Evolutionary conservation across 2,329 filamentous ascomycete species (phyloP).

Genomic region (Trichoderma sp.): DNA sequence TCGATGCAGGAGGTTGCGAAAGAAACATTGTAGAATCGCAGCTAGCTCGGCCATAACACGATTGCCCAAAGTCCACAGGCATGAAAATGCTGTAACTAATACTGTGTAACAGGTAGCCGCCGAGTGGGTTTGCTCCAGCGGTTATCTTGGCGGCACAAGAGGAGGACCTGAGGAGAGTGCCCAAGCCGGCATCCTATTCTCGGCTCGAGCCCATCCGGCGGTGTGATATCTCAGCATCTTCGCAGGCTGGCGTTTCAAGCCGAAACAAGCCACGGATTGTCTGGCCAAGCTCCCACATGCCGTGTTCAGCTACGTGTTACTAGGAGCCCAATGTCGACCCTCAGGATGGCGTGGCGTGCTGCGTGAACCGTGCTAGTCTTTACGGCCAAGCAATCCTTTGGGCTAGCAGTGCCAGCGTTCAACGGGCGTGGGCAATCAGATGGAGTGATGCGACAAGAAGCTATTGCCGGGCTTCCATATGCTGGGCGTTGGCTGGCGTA

Average conservation of each 20-base stretch:
- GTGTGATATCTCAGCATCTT: slow-evolving; percentile 11
- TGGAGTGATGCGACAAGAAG: neutral
- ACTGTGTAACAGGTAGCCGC: slow-evolving; percentile 6
- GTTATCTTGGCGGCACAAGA: neutral
- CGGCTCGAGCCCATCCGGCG: neutral
- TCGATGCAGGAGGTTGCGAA: neutral
- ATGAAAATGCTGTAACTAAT: neutral
- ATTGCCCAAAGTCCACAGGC: neutral
- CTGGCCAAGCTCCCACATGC: neutral
- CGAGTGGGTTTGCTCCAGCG: neutral
- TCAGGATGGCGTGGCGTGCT: slow-evolving; percentile 9
- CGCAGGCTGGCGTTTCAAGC: slow-evolving; percentile 10
- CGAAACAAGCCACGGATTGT: neutral
- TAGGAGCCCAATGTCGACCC: neutral
- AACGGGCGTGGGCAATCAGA: neutral
- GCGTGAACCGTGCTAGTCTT: neutral
- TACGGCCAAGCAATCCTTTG: slow-evolving; percentile 3
- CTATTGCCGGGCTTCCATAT: neutral
- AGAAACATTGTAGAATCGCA: neutral
- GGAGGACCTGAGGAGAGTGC: neutral
- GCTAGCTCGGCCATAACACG: neutral
- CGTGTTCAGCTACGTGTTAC: neutral
- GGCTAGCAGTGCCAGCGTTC: neutral
- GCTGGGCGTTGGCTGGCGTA: neutral
- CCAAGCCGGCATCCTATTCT: neutral